Evolutionary conservation across 2,329 filamentous ascomycete species (phyloP).

Genomic region (Aureobasidium sp.): DNA sequence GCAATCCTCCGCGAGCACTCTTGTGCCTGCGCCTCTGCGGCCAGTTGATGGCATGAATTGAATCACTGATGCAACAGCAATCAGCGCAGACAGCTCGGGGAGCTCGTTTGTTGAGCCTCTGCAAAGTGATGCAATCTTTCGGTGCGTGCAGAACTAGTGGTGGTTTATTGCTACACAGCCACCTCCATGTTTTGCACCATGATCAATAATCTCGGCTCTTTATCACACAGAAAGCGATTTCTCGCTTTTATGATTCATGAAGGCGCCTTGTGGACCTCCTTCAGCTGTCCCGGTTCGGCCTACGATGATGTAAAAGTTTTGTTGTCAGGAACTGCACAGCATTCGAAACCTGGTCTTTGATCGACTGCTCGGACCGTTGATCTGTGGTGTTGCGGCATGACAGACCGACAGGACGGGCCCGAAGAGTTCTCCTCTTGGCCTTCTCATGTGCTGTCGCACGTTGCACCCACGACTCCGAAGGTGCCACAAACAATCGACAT

Average conservation of each 20-base stretch:
- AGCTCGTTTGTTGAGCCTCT: not conserved
- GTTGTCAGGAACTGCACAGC: not conserved
- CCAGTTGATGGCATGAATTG: not conserved
- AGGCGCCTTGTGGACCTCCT: not conserved
- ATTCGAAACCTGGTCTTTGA: no score
- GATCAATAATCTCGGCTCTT: constrained; percentile 1
- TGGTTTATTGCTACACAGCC: constrained; percentile 6
- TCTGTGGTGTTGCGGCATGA: no score
- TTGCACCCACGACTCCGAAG: not conserved
- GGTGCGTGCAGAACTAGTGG: constrained; percentile 1
- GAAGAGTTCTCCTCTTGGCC: no score
- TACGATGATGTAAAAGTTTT: not conserved
- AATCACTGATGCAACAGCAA: not conserved
- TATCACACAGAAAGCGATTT: not conserved
- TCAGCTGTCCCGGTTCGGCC: not conserved
- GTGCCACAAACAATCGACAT: not conserved
- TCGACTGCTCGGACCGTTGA: no score
- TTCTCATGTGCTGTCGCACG: no score
- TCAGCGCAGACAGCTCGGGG: not conserved
- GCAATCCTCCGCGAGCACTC: not conserved
- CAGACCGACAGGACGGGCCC: no score
- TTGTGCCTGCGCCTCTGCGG: not conserved
- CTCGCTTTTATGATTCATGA: not conserved
- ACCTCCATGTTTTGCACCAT: constrained; percentile 3
- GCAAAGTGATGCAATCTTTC: constrained; percentile 1